A percentile compares a stretch with the other conserved stretches of the same genome.
Conservation (phyloP, 1,284 basidiomycete genomes). For the Ceratorhiza oryzae-sativae region DNA sequence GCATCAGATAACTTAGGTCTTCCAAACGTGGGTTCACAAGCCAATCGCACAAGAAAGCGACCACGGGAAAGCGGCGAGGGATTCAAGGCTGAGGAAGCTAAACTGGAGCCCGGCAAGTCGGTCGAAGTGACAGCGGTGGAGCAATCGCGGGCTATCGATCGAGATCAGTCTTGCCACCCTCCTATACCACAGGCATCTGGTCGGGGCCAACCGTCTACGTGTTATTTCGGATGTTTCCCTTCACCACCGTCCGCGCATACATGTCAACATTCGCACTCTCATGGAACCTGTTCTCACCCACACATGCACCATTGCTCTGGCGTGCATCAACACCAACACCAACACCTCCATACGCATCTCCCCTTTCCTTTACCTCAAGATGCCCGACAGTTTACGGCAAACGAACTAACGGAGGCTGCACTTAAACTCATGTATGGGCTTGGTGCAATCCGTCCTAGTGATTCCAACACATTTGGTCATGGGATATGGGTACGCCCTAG, state of each 20-base stretch:
- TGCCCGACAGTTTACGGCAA: slow-evolving; percentile 1
- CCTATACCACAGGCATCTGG: not conserved
- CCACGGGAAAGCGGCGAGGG: slow-evolving; percentile 5
- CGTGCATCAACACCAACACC: slow-evolving; percentile 26
- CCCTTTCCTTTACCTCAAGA: slow-evolving; percentile 13
- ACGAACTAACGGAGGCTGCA: slow-evolving; percentile 27
- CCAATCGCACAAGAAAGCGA: slow-evolving; percentile 12
- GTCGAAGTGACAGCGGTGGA: not conserved
- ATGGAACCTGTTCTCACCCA: not conserved
- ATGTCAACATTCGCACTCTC: slow-evolving; percentile 2
- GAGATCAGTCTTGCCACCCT: not conserved
- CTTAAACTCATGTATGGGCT: slow-evolving; percentile 22
- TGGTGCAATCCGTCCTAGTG: slow-evolving; percentile 6
- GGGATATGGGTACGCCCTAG: slow-evolving; percentile 20
- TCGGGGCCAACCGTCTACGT: not conserved
- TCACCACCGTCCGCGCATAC: not conserved
- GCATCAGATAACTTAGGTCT: not conserved
- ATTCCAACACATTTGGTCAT: not conserved
- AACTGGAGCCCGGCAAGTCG: not conserved
- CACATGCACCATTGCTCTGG: slow-evolving; percentile 15
- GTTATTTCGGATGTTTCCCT: slow-evolving; percentile 17
- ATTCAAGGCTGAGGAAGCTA: not conserved
- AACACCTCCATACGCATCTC: slow-evolving; percentile 23
- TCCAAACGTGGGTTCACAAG: not conserved
- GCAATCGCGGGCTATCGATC: not conserved